phyloP scores from a whole-genome alignment of 805 yeast species.

The Saturnispora silvae region DNA sequence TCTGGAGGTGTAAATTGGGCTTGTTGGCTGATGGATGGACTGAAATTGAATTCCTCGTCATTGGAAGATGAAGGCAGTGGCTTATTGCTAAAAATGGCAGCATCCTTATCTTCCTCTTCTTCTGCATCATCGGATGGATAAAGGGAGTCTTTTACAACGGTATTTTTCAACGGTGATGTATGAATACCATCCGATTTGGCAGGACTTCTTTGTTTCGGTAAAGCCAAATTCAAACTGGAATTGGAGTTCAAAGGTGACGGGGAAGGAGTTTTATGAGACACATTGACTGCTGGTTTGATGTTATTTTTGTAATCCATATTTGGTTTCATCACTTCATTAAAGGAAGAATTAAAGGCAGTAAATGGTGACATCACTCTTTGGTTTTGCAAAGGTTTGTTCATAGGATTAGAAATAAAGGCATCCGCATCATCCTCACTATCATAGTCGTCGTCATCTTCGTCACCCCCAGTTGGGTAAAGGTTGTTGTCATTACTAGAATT shows the following conservation, averaged over 20 bases:
- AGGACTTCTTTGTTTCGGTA: constrained; percentile 16
- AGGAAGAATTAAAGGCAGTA: constrained; percentile 25
- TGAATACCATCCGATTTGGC: background rate
- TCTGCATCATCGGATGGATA: constrained; percentile 7
- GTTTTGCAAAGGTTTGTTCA: background rate
- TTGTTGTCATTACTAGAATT: constrained; percentile 7
- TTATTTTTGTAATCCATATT: constrained; percentile 2
- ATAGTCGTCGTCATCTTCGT: background rate
- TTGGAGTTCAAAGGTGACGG: background rate
- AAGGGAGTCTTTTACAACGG: background rate
- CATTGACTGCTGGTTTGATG: background rate
- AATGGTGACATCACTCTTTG: constrained; percentile 26
- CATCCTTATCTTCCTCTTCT: constrained; percentile 1
- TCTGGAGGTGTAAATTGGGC: background rate
- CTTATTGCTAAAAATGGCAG: background rate
- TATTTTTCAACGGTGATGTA: constrained; percentile 1
- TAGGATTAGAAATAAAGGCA: background rate
- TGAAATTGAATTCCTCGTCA: constrained; percentile 4
- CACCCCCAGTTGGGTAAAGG: constrained; percentile 13
- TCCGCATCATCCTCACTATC: constrained; percentile 7
- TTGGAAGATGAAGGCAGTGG: background rate
- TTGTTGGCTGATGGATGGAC: constrained; percentile 2
- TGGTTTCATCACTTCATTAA: constrained; percentile 19
- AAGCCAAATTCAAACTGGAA: constrained; percentile 1
- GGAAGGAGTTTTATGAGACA: background rate